Percentiles rank a stretch among this genome's conserved stretches.
These are phyloP conservation scores for Citrus glauca DNA, from an alignment of 345 rosid genomes.

Conservation along the genomic window DNA sequence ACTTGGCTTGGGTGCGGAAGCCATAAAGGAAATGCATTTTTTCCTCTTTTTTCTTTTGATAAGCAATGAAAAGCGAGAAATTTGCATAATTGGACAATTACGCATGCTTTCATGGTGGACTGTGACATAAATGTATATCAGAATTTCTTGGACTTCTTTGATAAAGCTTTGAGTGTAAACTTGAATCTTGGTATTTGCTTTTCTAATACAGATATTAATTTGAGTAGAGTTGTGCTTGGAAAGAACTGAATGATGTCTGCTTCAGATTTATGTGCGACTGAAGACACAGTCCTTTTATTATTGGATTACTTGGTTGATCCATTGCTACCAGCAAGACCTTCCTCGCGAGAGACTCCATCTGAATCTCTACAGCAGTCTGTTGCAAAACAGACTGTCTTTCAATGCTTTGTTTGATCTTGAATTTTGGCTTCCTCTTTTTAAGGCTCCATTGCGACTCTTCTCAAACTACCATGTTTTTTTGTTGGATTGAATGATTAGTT, in stretches of 20 bases:
- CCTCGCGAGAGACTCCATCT: constrained; percentile 31
- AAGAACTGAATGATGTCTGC: constrained; percentile 20
- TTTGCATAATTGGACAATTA: not conserved
- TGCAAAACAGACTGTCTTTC: constrained; percentile 58
- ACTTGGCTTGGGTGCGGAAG: not conserved
- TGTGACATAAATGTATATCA: not conserved
- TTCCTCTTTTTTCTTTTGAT: not conserved
- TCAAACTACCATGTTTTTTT: not conserved
- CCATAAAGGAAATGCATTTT: not conserved
- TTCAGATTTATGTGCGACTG: constrained; percentile 47
- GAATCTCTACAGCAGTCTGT: constrained; percentile 38
- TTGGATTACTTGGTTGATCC: constrained; percentile 70
- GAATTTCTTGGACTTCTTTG: not conserved
- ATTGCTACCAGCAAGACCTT: constrained; percentile 45
- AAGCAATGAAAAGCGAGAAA: not conserved
- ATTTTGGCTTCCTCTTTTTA: not conserved
- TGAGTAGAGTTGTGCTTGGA: not conserved
- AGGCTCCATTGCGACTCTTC: not conserved
- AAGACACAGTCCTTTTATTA: constrained; percentile 59
- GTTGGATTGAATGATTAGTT: not conserved
- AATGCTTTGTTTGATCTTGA: not conserved
- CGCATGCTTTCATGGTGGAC: not conserved
- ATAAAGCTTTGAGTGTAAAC: not conserved
- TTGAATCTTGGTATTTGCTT: not conserved
- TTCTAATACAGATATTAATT: not conserved